phyloP scores from a whole-genome alignment of 2,329 filamentous ascomycete genomes.

The Orbilia blumenaviensis region DNA sequence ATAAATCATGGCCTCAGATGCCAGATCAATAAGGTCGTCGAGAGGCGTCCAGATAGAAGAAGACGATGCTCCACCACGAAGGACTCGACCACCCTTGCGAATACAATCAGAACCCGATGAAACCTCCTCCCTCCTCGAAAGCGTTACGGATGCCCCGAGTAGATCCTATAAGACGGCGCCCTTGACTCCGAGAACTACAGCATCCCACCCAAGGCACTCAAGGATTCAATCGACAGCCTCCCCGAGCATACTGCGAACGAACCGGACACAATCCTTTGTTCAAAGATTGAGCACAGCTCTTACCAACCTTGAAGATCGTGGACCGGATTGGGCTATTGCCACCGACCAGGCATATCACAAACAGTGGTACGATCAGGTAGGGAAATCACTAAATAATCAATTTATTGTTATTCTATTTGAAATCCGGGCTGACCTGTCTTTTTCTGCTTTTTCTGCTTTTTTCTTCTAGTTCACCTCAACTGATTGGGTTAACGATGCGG shows the following conservation, averaged over 20 bases:
- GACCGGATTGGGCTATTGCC: slow-evolving; percentile 63
- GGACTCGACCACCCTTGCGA: slow-evolving; percentile 46
- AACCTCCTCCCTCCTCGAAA: slow-evolving; percentile 64
- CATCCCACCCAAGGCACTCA: slow-evolving; percentile 58
- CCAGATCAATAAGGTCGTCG: slow-evolving; percentile 35
- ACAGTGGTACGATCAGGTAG: slow-evolving; percentile 85
- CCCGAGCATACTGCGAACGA: slow-evolving; percentile 62
- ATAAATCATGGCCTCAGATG: slow-evolving; percentile 36
- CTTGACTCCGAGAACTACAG: slow-evolving; percentile 60
- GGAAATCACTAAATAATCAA: not conserved
- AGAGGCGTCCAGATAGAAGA: slow-evolving; percentile 32
- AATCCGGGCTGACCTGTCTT: not conserved
- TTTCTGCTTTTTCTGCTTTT: too few relatives aligned
- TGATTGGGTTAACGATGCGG: slow-evolving; percentile 96
- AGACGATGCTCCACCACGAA: slow-evolving; percentile 5
- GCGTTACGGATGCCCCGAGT: slow-evolving; percentile 55
- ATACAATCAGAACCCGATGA: slow-evolving; percentile 61
- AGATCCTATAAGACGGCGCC: slow-evolving; percentile 63
- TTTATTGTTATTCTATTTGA: not conserved
- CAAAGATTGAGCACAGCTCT: slow-evolving; percentile 72
- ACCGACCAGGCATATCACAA: slow-evolving; percentile 75
- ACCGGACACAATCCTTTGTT: slow-evolving; percentile 65
- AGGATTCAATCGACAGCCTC: slow-evolving; percentile 58
- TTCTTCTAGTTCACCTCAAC: slow-evolving; percentile 58
- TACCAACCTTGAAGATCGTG: slow-evolving; percentile 65